Evolutionary conservation across 257 asterid species (phyloP).

Genomic region (Haberlea rhodopensis): DNA sequence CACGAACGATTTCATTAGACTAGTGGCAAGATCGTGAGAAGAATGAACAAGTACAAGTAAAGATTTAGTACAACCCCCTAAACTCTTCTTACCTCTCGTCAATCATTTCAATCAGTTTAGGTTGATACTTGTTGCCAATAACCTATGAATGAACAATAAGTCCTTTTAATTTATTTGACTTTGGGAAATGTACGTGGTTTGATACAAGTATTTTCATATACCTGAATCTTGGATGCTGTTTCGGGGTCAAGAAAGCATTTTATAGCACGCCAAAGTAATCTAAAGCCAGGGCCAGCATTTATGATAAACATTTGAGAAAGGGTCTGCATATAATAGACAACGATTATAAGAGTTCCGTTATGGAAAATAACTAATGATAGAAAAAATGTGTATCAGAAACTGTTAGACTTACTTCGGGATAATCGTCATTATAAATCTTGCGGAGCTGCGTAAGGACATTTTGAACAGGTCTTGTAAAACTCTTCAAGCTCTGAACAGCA

Average conservation of each 20-base stretch:
- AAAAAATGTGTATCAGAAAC: not conserved
- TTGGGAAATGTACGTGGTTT: not conserved
- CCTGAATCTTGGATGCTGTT: slow-evolving; percentile 54
- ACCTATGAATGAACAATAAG: slow-evolving; percentile 43
- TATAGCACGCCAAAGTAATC: slow-evolving; percentile 51
- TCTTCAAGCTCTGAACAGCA: slow-evolving; percentile 42
- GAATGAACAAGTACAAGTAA: not conserved
- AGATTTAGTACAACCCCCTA: not conserved
- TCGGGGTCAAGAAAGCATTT: slow-evolving; percentile 57
- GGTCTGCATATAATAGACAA: slow-evolving; percentile 39
- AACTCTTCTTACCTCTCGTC: slow-evolving; percentile 41
- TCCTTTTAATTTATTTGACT: not conserved
- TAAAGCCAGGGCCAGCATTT: slow-evolving; percentile 60
- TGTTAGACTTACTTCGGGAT: slow-evolving; percentile 49
- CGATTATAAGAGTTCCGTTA: not conserved
- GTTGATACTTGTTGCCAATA: slow-evolving; percentile 44
- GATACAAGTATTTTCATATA: slow-evolving; percentile 19
- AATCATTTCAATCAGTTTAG: slow-evolving; percentile 52
- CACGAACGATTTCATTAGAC: not conserved
- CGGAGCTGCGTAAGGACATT: slow-evolving; percentile 46
- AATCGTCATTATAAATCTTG: slow-evolving; percentile 46
- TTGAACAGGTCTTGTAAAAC: slow-evolving; percentile 46
- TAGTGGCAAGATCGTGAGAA: not conserved
- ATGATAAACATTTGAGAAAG: slow-evolving; percentile 47
- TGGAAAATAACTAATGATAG: not conserved